Evolutionary conservation across 768 basidiomycete species (phyloP).

Genomic region (Kwoniella bestiolae): DNA sequence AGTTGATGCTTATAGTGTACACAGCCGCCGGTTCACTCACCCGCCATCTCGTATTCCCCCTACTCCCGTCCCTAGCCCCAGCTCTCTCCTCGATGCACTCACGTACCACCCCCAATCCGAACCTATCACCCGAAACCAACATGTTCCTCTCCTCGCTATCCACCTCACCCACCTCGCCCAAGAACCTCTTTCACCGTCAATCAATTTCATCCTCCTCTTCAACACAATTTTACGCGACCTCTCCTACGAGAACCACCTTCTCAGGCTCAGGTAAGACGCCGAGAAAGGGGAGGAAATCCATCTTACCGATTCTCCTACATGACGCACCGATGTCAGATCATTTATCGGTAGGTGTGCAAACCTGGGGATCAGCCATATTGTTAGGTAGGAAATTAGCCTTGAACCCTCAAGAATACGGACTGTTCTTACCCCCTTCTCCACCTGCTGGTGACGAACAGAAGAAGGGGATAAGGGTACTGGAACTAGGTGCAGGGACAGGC

Average conservation of each 20-base stretch:
- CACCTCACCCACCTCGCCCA: slow-evolving; percentile 40
- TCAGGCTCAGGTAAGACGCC: background rate
- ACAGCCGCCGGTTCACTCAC: slow-evolving; percentile 52
- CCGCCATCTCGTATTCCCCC: slow-evolving; percentile 50
- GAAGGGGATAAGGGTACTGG: slow-evolving; percentile 40
- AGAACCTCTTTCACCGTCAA: background rate
- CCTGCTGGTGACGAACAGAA: background rate
- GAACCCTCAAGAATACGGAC: slow-evolving; percentile 41
- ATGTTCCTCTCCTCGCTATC: slow-evolving; percentile 40
- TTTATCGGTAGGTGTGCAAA: slow-evolving; percentile 56
- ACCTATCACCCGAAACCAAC: slow-evolving; percentile 40
- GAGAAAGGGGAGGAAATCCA: slow-evolving; percentile 8
- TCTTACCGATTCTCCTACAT: slow-evolving; percentile 49
- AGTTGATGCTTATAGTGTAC: too few species aligned
- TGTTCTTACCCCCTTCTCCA: slow-evolving; percentile 19
- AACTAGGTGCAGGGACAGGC: slow-evolving; percentile 56
- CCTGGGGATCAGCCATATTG: slow-evolving; percentile 56
- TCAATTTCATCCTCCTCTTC: background rate
- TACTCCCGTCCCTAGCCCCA: slow-evolving; percentile 32
- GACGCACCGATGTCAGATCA: slow-evolving; percentile 57
- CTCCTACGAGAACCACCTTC: slow-evolving; percentile 5
- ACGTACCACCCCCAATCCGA: slow-evolving; percentile 23
- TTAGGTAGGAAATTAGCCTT: slow-evolving; percentile 50
- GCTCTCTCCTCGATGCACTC: slow-evolving; percentile 21
- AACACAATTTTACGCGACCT: background rate